Conservation (phyloP, 805 yeast species). For the Pichia nakasei region DNA sequence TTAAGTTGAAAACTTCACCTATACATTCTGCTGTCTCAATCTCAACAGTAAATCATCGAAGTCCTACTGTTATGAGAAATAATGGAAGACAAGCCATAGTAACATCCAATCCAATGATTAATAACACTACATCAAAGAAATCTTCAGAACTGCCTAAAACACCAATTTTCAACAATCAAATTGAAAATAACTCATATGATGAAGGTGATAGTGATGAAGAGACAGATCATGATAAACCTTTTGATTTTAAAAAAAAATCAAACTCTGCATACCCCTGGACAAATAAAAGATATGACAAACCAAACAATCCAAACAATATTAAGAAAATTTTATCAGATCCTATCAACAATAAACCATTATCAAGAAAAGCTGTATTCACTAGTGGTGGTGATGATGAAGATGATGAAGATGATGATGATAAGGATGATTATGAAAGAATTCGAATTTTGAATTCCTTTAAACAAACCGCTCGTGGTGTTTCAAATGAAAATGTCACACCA, state of each 20-base stretch:
- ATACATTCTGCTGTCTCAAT: background rate
- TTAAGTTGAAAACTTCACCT: background rate
- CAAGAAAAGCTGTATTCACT: conserved; percentile 2
- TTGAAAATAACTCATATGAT: conserved; percentile 2
- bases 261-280: background rate
- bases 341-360: background rate
- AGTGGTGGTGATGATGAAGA: conserved; percentile 3
- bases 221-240: conserved; percentile 1
- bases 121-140: background rate
- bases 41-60: background rate
- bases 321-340: background rate
- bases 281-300: background rate
- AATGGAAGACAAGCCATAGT: background rate
- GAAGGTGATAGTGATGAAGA: background rate
- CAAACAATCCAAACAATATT: background rate
- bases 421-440: background rate
- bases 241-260: conserved; percentile 6
- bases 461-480: no score
- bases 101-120: conserved; percentile 1
- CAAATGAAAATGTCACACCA: background rate
- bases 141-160: background rate
- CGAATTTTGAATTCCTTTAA: no score
- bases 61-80: background rate
- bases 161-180: background rate
- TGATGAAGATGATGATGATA: conserved; percentile 1